phyloP scores from a whole-genome alignment of 345 rosid genomes.

The Chamaenerion angustifolium region DNA sequence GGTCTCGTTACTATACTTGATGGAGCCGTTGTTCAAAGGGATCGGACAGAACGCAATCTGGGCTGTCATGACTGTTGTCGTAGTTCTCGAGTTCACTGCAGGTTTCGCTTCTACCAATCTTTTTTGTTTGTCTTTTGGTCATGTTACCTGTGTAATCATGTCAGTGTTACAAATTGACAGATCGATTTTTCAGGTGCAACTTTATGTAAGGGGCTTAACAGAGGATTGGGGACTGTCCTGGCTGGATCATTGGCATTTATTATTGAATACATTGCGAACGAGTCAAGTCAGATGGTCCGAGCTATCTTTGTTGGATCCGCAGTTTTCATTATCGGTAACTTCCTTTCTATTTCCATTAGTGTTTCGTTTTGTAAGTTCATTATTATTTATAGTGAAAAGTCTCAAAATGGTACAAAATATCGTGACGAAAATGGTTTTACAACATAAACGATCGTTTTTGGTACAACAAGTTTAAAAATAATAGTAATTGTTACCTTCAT shows the following conservation, averaged over 20 bases:
- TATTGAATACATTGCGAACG: slow-evolving; percentile 44
- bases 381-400: too few species aligned
- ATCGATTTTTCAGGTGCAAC: slow-evolving; percentile 47
- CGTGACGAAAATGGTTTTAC: too few species aligned
- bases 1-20: slow-evolving; percentile 47
- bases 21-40: slow-evolving; percentile 53
- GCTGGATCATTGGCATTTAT: slow-evolving; percentile 66
- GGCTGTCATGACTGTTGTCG: slow-evolving; percentile 85
- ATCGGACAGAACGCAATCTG: slow-evolving; percentile 54
- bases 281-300: slow-evolving; percentile 34
- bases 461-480: too few species aligned
- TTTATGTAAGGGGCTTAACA: slow-evolving; percentile 66
- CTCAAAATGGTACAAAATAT: too few species aligned
- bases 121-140: too few species aligned
- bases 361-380: too few species aligned
- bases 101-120: slow-evolving; percentile 17
- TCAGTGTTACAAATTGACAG: background rate
- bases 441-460: too few species aligned
- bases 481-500: too few species aligned
- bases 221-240: slow-evolving; percentile 61
- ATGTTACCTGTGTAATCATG: background rate
- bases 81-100: slow-evolving; percentile 68
- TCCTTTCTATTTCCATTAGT: background rate
- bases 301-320: slow-evolving; percentile 67
- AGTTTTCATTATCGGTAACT: slow-evolving; percentile 55